A percentile compares a stretch with the other conserved stretches of the same genome.
Evolutionary conservation across 2,329 filamentous ascomycete species (phyloP).

Genomic region (Claviceps sp.): DNA sequence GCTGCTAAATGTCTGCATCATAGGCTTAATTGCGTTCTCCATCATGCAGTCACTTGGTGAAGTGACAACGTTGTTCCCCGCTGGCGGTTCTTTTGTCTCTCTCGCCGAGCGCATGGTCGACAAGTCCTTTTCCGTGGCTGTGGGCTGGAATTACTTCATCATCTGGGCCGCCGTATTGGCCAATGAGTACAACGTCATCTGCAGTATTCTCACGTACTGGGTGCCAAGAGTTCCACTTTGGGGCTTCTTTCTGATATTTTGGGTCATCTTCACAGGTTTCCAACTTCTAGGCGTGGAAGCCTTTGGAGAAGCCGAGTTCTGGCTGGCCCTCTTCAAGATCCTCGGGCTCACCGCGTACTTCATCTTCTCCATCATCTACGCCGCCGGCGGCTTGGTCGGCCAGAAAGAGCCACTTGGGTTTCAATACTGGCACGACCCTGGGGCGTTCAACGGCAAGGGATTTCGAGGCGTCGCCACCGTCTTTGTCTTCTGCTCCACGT

Average conservation of each 20-base stretch:
- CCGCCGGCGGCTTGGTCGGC: constrained; percentile 51
- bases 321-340: constrained; percentile 62
- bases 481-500: constrained; percentile 56
- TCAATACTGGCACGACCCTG: constrained; percentile 58
- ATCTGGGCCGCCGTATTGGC: constrained; percentile 53
- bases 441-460: constrained; percentile 53
- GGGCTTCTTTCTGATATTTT: constrained; percentile 63
- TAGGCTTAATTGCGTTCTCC: constrained; percentile 46
- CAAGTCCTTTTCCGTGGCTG: constrained; percentile 52
- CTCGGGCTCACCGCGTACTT: constrained; percentile 58
- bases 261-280: constrained; percentile 54
- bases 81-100: constrained; percentile 57
- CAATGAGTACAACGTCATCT: constrained; percentile 60
- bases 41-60: constrained; percentile 66
- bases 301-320: constrained; percentile 71
- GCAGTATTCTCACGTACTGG: constrained; percentile 54
- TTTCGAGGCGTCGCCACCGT: constrained; percentile 52
- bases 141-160: constrained; percentile 62
- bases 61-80: constrained; percentile 59
- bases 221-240: constrained; percentile 45
- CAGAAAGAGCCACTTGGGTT: constrained; percentile 48
- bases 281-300: constrained; percentile 60
- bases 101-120: constrained; percentile 60
- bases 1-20: background rate
- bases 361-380: constrained; percentile 60